Conservation (phyloP, 164 flowering plant species). For the Platanus orientalis region DNA sequence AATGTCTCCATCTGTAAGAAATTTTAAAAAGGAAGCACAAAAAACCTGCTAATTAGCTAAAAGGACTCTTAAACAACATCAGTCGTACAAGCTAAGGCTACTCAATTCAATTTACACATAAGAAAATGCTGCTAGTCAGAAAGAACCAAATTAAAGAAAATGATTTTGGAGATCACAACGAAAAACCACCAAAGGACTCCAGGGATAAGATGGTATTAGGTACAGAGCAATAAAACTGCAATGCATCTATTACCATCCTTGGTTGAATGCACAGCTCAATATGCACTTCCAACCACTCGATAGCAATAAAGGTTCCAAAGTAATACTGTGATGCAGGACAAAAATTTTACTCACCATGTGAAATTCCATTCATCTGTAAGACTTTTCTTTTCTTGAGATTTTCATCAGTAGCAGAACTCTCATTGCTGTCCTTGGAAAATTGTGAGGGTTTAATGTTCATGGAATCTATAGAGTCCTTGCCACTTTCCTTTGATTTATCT, state of each 20-base stretch:
- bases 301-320: not conserved
- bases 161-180: not conserved
- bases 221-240: constrained; percentile 1
- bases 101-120: not conserved
- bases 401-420: constrained; percentile 25
- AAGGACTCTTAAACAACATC: not conserved
- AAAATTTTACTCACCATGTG: constrained; percentile 56
- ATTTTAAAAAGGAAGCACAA: constrained; percentile 9
- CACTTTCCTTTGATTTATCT: constrained; percentile 28
- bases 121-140: not conserved
- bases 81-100: not conserved
- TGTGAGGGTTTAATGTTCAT: constrained; percentile 14
- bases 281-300: not conserved
- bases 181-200: not conserved
- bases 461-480: constrained; percentile 18
- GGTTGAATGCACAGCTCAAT: not conserved
- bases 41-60: constrained; percentile 11
- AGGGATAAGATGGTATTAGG: not conserved
- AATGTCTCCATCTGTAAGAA: constrained; percentile 43
- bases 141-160: not conserved
- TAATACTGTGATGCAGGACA: constrained; percentile 3
- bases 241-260: not conserved
- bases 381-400: constrained; percentile 53
- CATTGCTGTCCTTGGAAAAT: constrained; percentile 24
- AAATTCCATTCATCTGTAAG: constrained; percentile 46